A percentile compares a stretch with the other conserved stretches of the same genome.
Conservation (phyloP, 176 grass and related monocot genomes). For the Triticum timopheevii region DNA sequence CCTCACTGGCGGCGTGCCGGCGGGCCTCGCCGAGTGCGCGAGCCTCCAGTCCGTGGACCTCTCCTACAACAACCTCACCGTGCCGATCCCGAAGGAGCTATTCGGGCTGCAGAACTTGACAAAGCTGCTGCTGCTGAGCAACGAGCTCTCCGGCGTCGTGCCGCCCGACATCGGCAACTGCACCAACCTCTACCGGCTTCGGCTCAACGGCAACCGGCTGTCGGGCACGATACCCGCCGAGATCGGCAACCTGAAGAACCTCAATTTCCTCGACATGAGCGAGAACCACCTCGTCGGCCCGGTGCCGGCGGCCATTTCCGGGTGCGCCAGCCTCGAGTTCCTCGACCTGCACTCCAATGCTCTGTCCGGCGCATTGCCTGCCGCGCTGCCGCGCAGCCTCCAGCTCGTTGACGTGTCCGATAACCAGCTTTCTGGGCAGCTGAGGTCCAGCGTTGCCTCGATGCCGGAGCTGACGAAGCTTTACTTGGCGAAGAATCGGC, state of each 20-base stretch:
- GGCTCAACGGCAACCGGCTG: constrained; percentile 72
- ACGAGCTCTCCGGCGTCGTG: constrained; percentile 75
- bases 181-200: constrained; percentile 72
- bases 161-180: constrained; percentile 88
- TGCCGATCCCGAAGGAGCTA: constrained; percentile 62
- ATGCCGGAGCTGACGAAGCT: constrained; percentile 86
- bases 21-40: constrained; percentile 53
- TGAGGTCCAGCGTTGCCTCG: constrained; percentile 44
- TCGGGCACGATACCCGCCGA: constrained; percentile 69
- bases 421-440: constrained; percentile 62
- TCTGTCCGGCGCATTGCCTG: constrained; percentile 60
- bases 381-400: constrained; percentile 63
- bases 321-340: constrained; percentile 70
- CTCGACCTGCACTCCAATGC: constrained; percentile 87
- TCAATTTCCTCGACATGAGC: constrained; percentile 94
- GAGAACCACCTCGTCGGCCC: constrained; percentile 67
- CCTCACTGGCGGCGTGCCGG: constrained; percentile 76
- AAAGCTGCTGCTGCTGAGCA: constrained; percentile 76
- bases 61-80: constrained; percentile 87
- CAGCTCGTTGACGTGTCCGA: constrained; percentile 80
- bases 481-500: constrained; percentile 53
- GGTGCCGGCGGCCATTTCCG: constrained; percentile 59
- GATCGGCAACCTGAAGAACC: constrained; percentile 63
- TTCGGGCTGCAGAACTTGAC: constrained; percentile 84
- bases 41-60: constrained; percentile 83